Percentiles rank a stretch among this genome's conserved stretches.
These are phyloP conservation scores for Lyophyllum atratum DNA, from an alignment of 768 basidiomycete species.

Conservation along the genomic window DNA sequence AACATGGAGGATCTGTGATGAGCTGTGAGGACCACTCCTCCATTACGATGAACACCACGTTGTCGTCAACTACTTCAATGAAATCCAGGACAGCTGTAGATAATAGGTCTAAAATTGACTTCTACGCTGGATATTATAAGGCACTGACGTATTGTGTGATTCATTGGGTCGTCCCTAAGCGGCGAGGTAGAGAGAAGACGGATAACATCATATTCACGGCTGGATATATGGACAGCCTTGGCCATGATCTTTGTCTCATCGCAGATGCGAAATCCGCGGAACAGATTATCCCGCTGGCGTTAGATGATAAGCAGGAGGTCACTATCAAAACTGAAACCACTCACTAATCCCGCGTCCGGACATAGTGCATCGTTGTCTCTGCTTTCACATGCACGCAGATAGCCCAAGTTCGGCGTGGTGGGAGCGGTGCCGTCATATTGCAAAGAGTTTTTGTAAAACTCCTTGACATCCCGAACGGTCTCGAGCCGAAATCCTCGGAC, in stretches of 20 bases:
- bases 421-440: conserved; percentile 8
- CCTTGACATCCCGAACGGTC: conserved; percentile 67
- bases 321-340: conserved; percentile 32
- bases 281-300: conserved; percentile 69
- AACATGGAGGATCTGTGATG: conserved; percentile 51
- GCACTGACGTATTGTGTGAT: conserved; percentile 76
- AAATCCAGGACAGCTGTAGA: conserved; percentile 63
- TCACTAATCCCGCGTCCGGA: conserved; percentile 70
- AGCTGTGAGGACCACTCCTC: conserved; percentile 77
- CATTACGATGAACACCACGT: conserved; percentile 72
- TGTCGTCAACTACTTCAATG: conserved; percentile 52
- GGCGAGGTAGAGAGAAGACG: conserved; percentile 54
- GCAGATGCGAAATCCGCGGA: conserved; percentile 58
- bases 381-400: conserved; percentile 31
- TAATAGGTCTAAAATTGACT: conserved; percentile 5
- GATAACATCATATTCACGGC: conserved; percentile 64
- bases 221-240: conserved; percentile 66
- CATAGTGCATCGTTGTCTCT: conserved; percentile 62
- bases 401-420: conserved; percentile 26
- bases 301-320: conserved; percentile 11
- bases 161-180: conserved; percentile 60
- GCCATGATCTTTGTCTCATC: conserved; percentile 59
- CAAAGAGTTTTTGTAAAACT: conserved; percentile 43
- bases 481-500: conserved; percentile 63
- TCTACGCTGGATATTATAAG: conserved; percentile 1